Conservation (phyloP, 164 flowering plant species). For the Tinospora cordifolia region DNA sequence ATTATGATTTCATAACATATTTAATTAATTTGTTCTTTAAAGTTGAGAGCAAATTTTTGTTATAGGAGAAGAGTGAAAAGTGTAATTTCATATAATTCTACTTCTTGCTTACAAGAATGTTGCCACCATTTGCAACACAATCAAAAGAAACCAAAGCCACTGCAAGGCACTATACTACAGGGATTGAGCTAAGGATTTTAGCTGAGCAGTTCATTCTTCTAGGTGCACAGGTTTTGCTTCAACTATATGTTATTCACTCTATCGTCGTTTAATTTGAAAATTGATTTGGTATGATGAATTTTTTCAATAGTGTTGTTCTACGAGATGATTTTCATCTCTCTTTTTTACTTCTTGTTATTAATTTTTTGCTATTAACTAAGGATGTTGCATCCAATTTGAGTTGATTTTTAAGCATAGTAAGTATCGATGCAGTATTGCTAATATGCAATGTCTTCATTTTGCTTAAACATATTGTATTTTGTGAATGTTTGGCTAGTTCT, state of each 20-base stretch:
- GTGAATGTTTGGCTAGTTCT: too few relatives aligned
- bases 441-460: neutral
- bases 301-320: neutral
- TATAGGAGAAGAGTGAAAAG: too few relatives aligned
- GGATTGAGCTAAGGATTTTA: conserved; percentile 81
- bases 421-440: neutral
- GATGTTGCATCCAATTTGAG: too few relatives aligned
- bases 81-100: conserved; percentile 10
- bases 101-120: conserved; percentile 50
- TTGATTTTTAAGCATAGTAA: too few relatives aligned
- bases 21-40: too few relatives aligned
- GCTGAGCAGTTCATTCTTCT: conserved; percentile 82
- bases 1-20: too few relatives aligned
- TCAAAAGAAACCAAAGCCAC: conserved; percentile 64
- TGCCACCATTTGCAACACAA: conserved; percentile 75
- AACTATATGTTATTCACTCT: neutral
- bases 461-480: too few relatives aligned
- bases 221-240: conserved; percentile 65
- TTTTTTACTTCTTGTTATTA: neutral
- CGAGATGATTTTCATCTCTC: neutral
- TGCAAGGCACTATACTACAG: too few relatives aligned
- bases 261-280: neutral
- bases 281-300: neutral
- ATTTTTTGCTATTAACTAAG: too few relatives aligned
- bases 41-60: too few relatives aligned